Evolutionary conservation across 176 grass and related monocot species (phyloP).

Genomic region (Hyparrhenia diplandra): DNA sequence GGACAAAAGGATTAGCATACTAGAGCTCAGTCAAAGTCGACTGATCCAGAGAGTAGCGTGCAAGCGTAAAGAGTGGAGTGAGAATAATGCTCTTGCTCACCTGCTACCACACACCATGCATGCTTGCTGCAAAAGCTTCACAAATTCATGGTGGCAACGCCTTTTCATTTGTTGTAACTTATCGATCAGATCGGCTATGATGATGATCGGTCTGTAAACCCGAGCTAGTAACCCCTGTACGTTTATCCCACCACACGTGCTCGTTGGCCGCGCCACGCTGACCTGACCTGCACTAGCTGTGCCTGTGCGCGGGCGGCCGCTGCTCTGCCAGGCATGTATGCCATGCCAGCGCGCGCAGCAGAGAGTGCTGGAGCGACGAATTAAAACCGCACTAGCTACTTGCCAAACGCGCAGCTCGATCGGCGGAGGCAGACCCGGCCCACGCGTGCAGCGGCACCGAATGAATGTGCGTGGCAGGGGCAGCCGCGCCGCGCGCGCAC

Average conservation of each 20-base stretch:
- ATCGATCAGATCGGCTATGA: not conserved
- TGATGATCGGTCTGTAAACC: not conserved
- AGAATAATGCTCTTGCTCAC: not conserved
- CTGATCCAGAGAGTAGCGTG: not conserved
- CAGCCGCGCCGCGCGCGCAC: not conserved
- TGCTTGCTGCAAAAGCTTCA: not conserved
- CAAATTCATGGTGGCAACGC: not conserved
- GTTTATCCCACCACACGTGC: not conserved
- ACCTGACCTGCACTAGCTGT: not conserved
- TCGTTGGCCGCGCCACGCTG: not conserved
- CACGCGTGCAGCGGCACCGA: not conserved
- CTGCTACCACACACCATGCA: no score
- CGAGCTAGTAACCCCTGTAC: not conserved
- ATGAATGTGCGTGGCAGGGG: not conserved
- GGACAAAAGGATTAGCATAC: slow-evolving; percentile 20
- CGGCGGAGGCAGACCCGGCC: not conserved
- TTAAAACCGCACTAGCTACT: not conserved
- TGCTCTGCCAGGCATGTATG: not conserved
- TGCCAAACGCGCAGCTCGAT: not conserved
- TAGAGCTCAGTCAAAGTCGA: not conserved
- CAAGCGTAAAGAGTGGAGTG: not conserved
- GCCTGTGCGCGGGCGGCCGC: not conserved
- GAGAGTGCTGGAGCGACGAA: not conserved
- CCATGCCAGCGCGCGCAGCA: not conserved
- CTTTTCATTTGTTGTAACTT: not conserved